Percentiles rank a stretch among this genome's conserved stretches.
phyloP scores from a whole-genome alignment of 495 filamentous ascomycete genomes.

The Neurospora sp. region DNA sequence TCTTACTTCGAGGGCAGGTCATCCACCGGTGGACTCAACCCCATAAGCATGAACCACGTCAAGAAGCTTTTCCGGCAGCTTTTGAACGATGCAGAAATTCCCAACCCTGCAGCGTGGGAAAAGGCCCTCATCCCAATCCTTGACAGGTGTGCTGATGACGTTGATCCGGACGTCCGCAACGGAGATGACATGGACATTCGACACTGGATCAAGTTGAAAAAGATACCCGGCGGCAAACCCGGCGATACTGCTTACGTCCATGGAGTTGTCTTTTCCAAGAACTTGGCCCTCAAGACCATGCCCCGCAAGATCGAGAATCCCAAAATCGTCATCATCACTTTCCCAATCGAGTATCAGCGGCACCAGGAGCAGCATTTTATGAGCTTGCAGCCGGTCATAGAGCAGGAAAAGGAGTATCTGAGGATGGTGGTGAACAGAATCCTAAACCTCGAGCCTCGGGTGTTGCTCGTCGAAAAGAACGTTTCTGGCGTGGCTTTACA shows the following conservation, averaged over 20 bases:
- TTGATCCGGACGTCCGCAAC: conserved; percentile 79
- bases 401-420: conserved; percentile 91
- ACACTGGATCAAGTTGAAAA: conserved; percentile 98
- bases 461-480: conserved; percentile 81
- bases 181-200: conserved; percentile 96
- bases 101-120: conserved; percentile 72
- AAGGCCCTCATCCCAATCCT: conserved; percentile 85
- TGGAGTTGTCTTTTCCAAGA: conserved; percentile 94
- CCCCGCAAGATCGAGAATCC: conserved; percentile 73
- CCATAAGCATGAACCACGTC: conserved; percentile 80
- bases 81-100: conserved; percentile 63
- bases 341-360: conserved; percentile 91
- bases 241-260: conserved; percentile 91
- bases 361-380: conserved; percentile 91
- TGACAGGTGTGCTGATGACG: conserved; percentile 84
- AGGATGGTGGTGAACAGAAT: conserved; percentile 91
- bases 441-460: conserved; percentile 65
- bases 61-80: conserved; percentile 75
- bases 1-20: conserved; percentile 71
- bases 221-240: conserved; percentile 80
- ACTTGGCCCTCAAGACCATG: conserved; percentile 93
- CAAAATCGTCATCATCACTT: conserved; percentile 85
- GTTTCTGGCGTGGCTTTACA: conserved; percentile 85
- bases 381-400: conserved; percentile 94
- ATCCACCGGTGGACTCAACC: conserved; percentile 71